Base-by-base conservation (phyloP, 2,329 filamentous ascomycete species). In the Trichophyton benhamiae region DNA sequence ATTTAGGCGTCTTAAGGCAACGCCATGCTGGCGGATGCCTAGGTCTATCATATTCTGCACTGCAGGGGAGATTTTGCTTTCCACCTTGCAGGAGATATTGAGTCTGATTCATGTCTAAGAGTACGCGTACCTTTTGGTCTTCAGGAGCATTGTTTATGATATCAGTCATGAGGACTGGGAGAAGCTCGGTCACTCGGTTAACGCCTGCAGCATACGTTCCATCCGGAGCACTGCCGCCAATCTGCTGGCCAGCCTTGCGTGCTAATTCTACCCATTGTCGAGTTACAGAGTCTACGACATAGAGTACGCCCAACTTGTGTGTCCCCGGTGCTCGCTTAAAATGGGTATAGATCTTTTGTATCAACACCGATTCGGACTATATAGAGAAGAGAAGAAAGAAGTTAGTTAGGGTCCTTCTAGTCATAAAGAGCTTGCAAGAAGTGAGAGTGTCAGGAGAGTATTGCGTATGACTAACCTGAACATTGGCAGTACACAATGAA, bases 211-310 rank as follows among this genome's bases (percentile, higher is more conserved):
- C 90, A 81, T 87, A 96, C 61, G 91, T 96, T 73, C 94, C 94
- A 78, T 95, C 89, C 67, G 87, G 84, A 67, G 91, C 90, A 75
- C 85, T 82, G 75, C 83, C 86, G 77, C 88, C 88, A 76, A 91
- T 84, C 72, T 87, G 78, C 74, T 97, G 91, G 70, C 88, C 89
- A 68, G 88, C 83, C 71, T 86, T 83, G 78, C 91, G 94, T 71
- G 94, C 92, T 77, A 91, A 88, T 76, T 97, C 92, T 80, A 96
- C 86, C 92, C 94, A 99, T 80, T 95, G 92, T 78, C 94, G 90
- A 76, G 91, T 92, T 83, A 99, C 91, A 81, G 92, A 96, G 83
- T 99, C 94, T 91, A 99, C 89, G 79, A 97, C 91, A 86, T 99
- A 99, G 79, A 99, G 87, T 72, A 96, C 91, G 78, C 94, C 94